A percentile compares a stretch with the other conserved stretches of the same genome.
These are phyloP conservation scores for Aspergillus nanangensis DNA, from an alignment of 495 filamentous ascomycete genomes.

Conservation along the genomic window DNA sequence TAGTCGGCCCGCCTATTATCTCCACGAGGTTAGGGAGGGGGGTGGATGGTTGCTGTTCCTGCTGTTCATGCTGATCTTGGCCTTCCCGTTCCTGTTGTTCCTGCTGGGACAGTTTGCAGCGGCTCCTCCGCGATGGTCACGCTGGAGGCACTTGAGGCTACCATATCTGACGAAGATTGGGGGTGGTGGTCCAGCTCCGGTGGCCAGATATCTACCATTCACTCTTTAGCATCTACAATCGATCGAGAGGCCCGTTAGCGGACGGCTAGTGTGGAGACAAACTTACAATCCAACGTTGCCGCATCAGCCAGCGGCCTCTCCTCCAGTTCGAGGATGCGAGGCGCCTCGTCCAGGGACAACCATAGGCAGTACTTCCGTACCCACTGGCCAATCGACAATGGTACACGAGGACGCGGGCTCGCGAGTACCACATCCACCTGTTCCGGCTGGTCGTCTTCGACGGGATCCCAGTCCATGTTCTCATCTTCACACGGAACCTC, in stretches of 20 bases:
- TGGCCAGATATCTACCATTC: neutral
- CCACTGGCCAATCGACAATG: conserved; percentile 10
- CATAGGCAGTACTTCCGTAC: conserved; percentile 4
- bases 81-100: no score
- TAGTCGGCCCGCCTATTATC: conserved; percentile 8
- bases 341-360: neutral
- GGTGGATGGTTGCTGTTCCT: no score
- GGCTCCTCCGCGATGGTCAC: neutral
- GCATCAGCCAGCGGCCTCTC: conserved; percentile 10
- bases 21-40: conserved; percentile 1
- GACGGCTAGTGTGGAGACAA: neutral
- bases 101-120: neutral
- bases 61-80: no score
- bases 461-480: conserved; percentile 14
- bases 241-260: neutral
- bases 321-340: conserved; percentile 6
- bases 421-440: conserved; percentile 7
- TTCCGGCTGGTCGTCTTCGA: conserved; percentile 7
- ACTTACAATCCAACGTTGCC: conserved; percentile 12
- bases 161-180: neutral
- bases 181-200: neutral
- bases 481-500: neutral
- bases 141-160: neutral
- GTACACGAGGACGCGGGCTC: conserved; percentile 11
- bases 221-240: neutral